Evolutionary conservation across 2,329 filamentous ascomycete genomes (phyloP).

Genomic region (Peltaster fructicola): DNA sequence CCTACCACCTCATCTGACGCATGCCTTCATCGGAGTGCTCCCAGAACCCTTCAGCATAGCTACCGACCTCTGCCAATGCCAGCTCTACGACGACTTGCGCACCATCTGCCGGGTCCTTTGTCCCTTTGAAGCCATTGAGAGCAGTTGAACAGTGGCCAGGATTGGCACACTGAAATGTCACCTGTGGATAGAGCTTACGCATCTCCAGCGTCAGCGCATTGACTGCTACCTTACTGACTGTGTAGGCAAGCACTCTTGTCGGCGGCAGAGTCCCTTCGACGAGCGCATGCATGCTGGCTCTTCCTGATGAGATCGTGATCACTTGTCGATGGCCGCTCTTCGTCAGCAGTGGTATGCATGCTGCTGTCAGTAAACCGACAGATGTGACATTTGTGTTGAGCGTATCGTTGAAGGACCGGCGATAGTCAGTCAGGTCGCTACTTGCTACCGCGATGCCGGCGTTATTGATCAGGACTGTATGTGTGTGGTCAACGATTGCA

Average conservation of each 20-base stretch:
- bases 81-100: slow-evolving; percentile 9
- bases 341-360: slow-evolving; percentile 16
- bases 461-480: slow-evolving; percentile 25
- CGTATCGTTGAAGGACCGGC: slow-evolving; percentile 17
- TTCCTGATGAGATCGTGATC: slow-evolving; percentile 19
- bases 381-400: slow-evolving; percentile 30
- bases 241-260: slow-evolving; percentile 12
- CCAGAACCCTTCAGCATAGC: slow-evolving; percentile 10
- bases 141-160: slow-evolving; percentile 12
- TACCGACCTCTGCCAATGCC: slow-evolving; percentile 5
- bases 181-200: slow-evolving; percentile 5
- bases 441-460: slow-evolving; percentile 18
- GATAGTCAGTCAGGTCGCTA: slow-evolving; percentile 15
- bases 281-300: slow-evolving; percentile 12
- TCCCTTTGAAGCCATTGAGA: slow-evolving; percentile 11
- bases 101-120: slow-evolving; percentile 10
- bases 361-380: slow-evolving; percentile 20
- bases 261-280: slow-evolving; percentile 14
- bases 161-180: slow-evolving; percentile 8
- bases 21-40: slow-evolving; percentile 5
- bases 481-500: neutral
- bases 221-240: slow-evolving; percentile 10
- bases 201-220: slow-evolving; percentile 12
- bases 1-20: slow-evolving; percentile 6
- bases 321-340: slow-evolving; percentile 12